These are phyloP conservation scores for Pseudocercospora macadamiae DNA, from an alignment of 2,329 filamentous ascomycete species.

Conservation along the genomic window DNA sequence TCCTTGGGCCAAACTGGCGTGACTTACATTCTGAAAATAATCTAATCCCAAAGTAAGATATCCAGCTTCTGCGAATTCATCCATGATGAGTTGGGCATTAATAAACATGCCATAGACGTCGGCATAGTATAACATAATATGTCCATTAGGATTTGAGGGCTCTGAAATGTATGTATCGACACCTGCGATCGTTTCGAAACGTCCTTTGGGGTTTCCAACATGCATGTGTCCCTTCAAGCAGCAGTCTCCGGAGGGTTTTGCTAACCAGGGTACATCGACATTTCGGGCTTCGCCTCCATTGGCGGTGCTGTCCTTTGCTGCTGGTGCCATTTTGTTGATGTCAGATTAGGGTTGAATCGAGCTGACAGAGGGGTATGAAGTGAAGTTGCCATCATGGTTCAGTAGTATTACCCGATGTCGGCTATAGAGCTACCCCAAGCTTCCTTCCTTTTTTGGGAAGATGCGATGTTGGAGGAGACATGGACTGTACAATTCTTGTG, in stretches of 20 bases:
- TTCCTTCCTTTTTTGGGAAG: not conserved
- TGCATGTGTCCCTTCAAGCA: conserved; percentile 30
- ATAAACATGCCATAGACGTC: conserved; percentile 31
- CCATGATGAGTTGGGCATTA: conserved; percentile 29
- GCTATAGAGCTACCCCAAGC: not conserved
- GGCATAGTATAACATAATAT: conserved; percentile 29
- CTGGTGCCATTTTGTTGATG: not conserved
- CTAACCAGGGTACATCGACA: conserved; percentile 22
- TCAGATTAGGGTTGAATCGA: not conserved
- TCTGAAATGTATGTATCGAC: conserved; percentile 29
- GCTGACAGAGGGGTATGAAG: not conserved
- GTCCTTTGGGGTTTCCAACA: conserved; percentile 23
- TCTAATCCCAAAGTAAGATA: conserved; percentile 27
- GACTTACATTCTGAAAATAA: conserved; percentile 27
- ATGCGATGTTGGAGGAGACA: not conserved
- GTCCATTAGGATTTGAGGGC: conserved; percentile 19
- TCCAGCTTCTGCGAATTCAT: conserved; percentile 27
- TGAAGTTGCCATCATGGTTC: not conserved
- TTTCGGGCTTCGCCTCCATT: conserved; percentile 10
- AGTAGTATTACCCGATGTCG: conserved; percentile 1
- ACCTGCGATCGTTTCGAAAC: conserved; percentile 22
- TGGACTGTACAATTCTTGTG: not conserved
- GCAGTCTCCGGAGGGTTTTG: conserved; percentile 27
- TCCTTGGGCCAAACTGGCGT: not conserved
- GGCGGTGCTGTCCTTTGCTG: conserved; percentile 8